Evolutionary conservation across 129 eudicot genomes (phyloP), one percentile per base, ranked within the genome.

Genomic region (Cynara cardunculus): DNA sequence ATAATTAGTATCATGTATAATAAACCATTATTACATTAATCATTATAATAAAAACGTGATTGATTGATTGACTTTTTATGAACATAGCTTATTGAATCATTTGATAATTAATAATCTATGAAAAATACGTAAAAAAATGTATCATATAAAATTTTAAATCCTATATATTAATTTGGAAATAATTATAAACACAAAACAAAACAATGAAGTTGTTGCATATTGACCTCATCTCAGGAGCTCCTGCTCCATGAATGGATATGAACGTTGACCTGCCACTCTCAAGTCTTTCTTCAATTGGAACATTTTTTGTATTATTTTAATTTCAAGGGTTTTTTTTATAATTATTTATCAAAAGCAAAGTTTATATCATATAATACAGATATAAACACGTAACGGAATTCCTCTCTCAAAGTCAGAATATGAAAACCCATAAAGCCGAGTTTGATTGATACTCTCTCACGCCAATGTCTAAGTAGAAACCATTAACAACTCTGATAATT

Each of bases 261-360:
- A 67, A 67, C 85, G 53, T 67, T 81, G 80, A 65, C 84, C 59
- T 81, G 69, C 80, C 74, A 65, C 74, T 39, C 65, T 59, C 64
- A 80, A 24, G 79, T 64, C 79, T 28, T 67, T 30, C 21, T 72
- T 32, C 16, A 72, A 72, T 73, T 39, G 66, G 26, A 78, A 81
- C 84, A 80, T 61, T 64, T 19, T 34, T 49, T 49, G 21, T 49
- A 49, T 49, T 49, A 18, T 49, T 49, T 16, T 22, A 49, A 49
- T 49, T 46, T 46, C 19, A 49, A n/a, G 1, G 22, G 18, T 53
- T 56, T 53, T 11, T 56, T 56, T 53, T 56, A 14, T 56, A 56
- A n/a, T 56, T n/a, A 5, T 56, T 56, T 18, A 5, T 46, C n/a
- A 18, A 56, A 56, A 19, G 5, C n/a, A 56, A 56, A n/a, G 65